A percentile compares a stretch with the other conserved stretches of the same genome.
phyloP scores from a whole-genome alignment of 495 filamentous ascomycete species.

The Acidiella bohemica region DNA sequence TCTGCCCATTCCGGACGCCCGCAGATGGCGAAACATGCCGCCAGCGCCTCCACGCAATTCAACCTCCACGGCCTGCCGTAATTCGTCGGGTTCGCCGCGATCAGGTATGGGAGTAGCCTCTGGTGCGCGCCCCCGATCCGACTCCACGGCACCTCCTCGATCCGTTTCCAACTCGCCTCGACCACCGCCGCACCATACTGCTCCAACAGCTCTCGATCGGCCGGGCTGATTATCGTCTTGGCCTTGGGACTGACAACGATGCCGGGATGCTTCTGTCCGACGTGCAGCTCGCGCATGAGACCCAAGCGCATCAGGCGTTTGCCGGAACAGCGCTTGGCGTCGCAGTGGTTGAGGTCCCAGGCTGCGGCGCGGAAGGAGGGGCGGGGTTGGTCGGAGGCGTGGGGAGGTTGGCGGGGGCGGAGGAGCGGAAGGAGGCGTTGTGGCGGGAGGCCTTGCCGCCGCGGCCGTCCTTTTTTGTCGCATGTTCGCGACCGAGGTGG shows the following conservation, averaged over 20 bases:
- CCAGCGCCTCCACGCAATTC: constrained; percentile 91
- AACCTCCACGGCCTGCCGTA: constrained; percentile 89
- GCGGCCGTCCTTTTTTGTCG: too few species aligned
- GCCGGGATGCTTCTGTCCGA: constrained; percentile 80
- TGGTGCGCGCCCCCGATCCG: constrained; percentile 65
- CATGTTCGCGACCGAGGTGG: too few species aligned
- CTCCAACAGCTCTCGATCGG: constrained; percentile 67
- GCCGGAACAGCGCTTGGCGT: constrained; percentile 91
- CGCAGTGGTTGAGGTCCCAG: constrained; percentile 96
- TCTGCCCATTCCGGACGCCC: constrained; percentile 84
- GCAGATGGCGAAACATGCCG: constrained; percentile 83
- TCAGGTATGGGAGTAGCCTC: constrained; percentile 66
- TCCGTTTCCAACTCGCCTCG: constrained; percentile 91
- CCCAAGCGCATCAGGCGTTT: constrained; percentile 85
- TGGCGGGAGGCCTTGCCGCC: background rate
- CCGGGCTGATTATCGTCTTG: constrained; percentile 66
- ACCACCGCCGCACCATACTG: constrained; percentile 89
- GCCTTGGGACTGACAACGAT: constrained; percentile 90
- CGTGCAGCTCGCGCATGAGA: constrained; percentile 80
- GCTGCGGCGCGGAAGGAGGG: constrained; percentile 82
- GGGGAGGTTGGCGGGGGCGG: background rate
- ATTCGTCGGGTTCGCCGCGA: constrained; percentile 93
- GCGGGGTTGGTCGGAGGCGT: constrained; percentile 21
- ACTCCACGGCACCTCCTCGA: constrained; percentile 77
- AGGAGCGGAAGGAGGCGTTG: constrained; percentile 2